phyloP scores from a whole-genome alignment of 768 basidiomycete genomes.

The Pholiota molesta region DNA sequence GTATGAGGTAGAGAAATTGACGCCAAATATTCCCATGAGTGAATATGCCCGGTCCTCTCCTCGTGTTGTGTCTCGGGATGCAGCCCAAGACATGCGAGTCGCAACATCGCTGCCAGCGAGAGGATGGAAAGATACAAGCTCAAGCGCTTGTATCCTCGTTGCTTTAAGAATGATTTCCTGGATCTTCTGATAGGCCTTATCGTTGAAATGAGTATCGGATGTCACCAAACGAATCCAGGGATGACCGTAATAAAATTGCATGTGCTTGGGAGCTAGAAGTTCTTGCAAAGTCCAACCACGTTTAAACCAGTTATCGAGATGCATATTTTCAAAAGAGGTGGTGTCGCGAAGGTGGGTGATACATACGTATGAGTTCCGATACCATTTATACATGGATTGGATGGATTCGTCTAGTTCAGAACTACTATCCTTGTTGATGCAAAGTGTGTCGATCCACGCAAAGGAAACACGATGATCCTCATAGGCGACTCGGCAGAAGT shows the following conservation, averaged over 20 bases:
- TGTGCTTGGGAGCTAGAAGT: not conserved
- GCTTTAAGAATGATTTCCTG: not conserved
- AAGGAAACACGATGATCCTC: not conserved
- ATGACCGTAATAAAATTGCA: not conserved
- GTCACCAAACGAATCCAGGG: not conserved
- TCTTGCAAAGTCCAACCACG: slow-evolving; percentile 4
- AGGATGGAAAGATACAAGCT: not conserved
- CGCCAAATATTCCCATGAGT: not conserved
- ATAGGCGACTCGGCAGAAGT: not conserved
- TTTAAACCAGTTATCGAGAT: not conserved
- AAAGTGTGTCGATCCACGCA: slow-evolving; percentile 4
- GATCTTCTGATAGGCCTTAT: not conserved
- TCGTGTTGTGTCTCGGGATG: not conserved
- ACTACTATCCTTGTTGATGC: slow-evolving; percentile 8
- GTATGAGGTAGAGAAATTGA: not conserved
- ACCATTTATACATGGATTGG: slow-evolving; percentile 9
- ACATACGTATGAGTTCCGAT: not conserved
- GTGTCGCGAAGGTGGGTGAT: not conserved
- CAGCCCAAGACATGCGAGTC: not conserved
- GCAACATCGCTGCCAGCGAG: not conserved
- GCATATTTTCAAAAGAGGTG: not conserved
- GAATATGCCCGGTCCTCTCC: not conserved
- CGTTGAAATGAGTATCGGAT: too few relatives aligned
- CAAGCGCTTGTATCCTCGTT: not conserved
- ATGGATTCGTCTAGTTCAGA: slow-evolving; percentile 5